Evolutionary conservation across 2,329 filamentous ascomycete species (phyloP).

Genomic region (Diplodia seriata): DNA sequence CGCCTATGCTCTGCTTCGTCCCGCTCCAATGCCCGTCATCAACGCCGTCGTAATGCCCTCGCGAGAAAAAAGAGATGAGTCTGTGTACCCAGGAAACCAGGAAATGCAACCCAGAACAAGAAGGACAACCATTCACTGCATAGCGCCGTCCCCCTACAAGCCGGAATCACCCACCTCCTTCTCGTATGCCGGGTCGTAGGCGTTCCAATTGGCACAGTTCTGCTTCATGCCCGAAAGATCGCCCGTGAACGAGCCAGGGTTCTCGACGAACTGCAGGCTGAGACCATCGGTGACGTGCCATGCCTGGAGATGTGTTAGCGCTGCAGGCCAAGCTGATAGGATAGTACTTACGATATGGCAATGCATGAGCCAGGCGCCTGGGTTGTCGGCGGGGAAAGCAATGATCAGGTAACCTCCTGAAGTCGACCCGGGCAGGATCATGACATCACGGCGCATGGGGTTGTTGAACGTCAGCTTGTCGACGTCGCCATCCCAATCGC

Average conservation of each 20-base stretch:
- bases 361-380: slow-evolving; percentile 50
- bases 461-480: slow-evolving; percentile 47
- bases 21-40: background rate
- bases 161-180: slow-evolving; percentile 30
- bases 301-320: slow-evolving; percentile 33
- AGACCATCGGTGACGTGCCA: slow-evolving; percentile 52
- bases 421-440: slow-evolving; percentile 42
- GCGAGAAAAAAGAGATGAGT: background rate
- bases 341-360: slow-evolving; percentile 32
- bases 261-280: slow-evolving; percentile 61
- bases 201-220: slow-evolving; percentile 44
- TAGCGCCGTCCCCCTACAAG: background rate
- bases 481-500: slow-evolving; percentile 45
- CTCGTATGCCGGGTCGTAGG: slow-evolving; percentile 36
- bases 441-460: slow-evolving; percentile 50
- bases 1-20: background rate
- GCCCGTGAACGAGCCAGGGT: slow-evolving; percentile 40
- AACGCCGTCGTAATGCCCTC: slow-evolving; percentile 8
- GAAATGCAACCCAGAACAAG: too few species aligned
- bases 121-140: too few species aligned
- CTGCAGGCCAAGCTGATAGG: background rate
- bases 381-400: slow-evolving; percentile 61
- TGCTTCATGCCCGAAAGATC: slow-evolving; percentile 38
- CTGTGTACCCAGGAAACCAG: too few species aligned
- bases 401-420: slow-evolving; percentile 56